Evolutionary conservation across 2,329 filamentous ascomycete genomes (phyloP).

Genomic region (Cytospora mali): DNA sequence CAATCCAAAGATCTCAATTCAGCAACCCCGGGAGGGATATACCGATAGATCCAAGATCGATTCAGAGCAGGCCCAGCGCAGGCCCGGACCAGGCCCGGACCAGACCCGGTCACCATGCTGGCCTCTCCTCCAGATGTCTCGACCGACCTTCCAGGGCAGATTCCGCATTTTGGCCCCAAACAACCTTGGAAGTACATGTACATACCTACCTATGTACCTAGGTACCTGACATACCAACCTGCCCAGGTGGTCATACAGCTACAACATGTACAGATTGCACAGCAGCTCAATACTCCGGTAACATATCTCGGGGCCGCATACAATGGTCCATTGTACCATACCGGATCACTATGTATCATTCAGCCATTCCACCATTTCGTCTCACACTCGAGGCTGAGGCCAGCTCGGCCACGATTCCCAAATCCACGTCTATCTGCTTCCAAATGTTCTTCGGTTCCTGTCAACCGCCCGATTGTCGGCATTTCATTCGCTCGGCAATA

Average conservation of each 20-base stretch:
- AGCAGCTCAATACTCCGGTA: neutral
- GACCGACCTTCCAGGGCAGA: neutral
- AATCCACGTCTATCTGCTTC: neutral
- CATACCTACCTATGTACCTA: neutral
- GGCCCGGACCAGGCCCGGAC: no score
- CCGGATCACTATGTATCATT: neutral
- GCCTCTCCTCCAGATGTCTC: neutral
- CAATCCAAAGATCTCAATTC: neutral
- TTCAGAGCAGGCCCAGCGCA: neutral
- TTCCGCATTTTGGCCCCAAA: neutral
- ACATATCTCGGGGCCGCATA: no score
- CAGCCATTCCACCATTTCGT: neutral
- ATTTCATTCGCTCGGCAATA: neutral
- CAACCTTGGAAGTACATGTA: neutral
- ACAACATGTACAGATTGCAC: neutral
- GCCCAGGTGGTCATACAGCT: neutral
- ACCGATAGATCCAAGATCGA: neutral
- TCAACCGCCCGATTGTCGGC: neutral
- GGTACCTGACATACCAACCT: no score
- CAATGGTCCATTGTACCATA: neutral
- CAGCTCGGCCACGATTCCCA: constrained; percentile 14
- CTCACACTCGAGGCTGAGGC: constrained; percentile 10
- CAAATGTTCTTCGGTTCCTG: neutral
- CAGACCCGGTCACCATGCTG: neutral
- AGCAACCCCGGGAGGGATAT: neutral